Base-by-base conservation (phyloP, 2,329 filamentous ascomycete species). In the Epichloe gansuensis region DNA sequence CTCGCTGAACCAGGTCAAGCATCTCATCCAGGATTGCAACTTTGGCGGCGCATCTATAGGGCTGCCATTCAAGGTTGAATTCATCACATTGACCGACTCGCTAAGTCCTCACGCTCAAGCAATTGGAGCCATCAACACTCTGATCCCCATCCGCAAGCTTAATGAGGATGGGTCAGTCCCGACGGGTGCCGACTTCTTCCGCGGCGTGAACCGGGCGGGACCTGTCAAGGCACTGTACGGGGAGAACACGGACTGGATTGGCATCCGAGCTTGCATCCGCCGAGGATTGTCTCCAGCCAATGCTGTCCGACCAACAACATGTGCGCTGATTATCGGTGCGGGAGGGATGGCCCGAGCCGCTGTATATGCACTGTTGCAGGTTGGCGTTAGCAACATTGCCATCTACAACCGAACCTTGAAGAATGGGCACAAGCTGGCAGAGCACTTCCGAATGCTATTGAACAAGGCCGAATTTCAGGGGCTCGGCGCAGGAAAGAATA, bases 161-260 rank as follows among this genome's bases (percentile, higher is more conserved):
- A 72, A 76, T n/a, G 63, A 72, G 0, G 76, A 82, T 52, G 78
- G 77, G 1, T 74, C 71, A 38, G 74, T 81, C 0, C 76, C 81
- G 0, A 71, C 75, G 34, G 77, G 78, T 4, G 73, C 74, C 1
- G 66, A 80, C 8, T 66, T 74, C 17, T 73, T 74, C 54, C 67
- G 69, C n/a, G 74, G 78, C 54, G 57, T 66, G 34, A 83, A 83
- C 55, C 74, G 80, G 43, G 75, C 81, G 1, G 85, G 85, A 0
- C 77, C 81, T 0, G 78, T 88, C 6, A 77, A 78, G 55, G 84
- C 82, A 0, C 71, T 89, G 0, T 87, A 88, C 56, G 87, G 85
- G 1, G 85, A 89, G 53, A 90, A 90, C 54, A 89, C 85, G 0
- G 86, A 90, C 63, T 90, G 86, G 82, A 84, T 89, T 36, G 86